These are phyloP conservation scores for Tricholoma matsutake DNA, from an alignment of 768 basidiomycete species.

Conservation along the genomic window DNA sequence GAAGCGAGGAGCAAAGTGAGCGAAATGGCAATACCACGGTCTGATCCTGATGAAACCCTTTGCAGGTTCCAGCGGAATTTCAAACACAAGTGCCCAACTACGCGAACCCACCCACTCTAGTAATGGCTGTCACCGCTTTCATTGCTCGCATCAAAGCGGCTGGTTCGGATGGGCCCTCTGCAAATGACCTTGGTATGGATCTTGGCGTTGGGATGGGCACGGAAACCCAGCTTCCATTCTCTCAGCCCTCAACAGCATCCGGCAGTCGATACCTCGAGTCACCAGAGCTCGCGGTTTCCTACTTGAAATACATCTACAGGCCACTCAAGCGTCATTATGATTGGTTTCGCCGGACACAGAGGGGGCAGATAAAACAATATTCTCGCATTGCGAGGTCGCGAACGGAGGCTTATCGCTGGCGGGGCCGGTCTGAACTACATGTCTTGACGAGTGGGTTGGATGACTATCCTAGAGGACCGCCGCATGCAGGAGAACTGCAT, in stretches of 20 bases:
- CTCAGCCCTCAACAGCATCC: constrained; percentile 14
- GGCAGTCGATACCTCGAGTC: constrained; percentile 50
- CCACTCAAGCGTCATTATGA: constrained; percentile 89
- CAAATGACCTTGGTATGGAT: constrained; percentile 65
- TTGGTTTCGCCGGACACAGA: constrained; percentile 94
- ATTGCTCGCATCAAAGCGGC: constrained; percentile 65
- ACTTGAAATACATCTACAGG: constrained; percentile 76
- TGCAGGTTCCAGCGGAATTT: constrained; percentile 83
- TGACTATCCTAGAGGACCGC: constrained; percentile 89
- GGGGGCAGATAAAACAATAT: constrained; percentile 92
- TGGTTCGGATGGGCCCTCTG: constrained; percentile 42
- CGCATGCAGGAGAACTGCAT: constrained; percentile 90
- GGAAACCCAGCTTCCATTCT: constrained; percentile 43
- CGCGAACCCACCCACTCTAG: constrained; percentile 92
- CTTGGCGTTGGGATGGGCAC: constrained; percentile 44
- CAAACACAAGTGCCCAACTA: constrained; percentile 91
- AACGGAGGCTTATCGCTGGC: constrained; percentile 92
- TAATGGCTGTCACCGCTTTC: constrained; percentile 91
- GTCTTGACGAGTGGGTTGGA: constrained; percentile 95
- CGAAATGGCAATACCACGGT: neutral
- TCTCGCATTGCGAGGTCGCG: constrained; percentile 79
- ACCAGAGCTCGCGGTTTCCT: constrained; percentile 60
- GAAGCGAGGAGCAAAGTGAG: constrained; percentile 90
- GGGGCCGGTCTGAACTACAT: constrained; percentile 81
- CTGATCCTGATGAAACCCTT: neutral